A percentile compares a stretch with the other conserved stretches of the same genome.
Conservation (phyloP, 2,329 filamentous ascomycete species). For the Teratosphaeria nubilosa region DNA sequence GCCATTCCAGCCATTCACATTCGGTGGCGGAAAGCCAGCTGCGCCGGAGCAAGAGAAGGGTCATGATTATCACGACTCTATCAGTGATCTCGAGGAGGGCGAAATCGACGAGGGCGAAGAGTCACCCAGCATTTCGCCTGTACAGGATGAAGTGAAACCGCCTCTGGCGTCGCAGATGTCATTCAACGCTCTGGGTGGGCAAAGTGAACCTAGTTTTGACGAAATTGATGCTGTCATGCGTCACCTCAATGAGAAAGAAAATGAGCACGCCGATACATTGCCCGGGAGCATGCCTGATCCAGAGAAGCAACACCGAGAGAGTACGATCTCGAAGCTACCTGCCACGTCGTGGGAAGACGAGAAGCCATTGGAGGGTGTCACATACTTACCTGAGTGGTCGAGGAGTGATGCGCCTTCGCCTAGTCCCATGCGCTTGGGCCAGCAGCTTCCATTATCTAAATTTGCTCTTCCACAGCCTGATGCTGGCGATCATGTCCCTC, state of each 20-base stretch:
- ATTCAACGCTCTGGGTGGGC: neutral
- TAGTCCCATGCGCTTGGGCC: constrained; percentile 39
- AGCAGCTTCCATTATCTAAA: constrained; percentile 16
- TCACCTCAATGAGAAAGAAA: constrained; percentile 64
- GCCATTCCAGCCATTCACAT: constrained; percentile 47
- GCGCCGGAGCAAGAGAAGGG: neutral
- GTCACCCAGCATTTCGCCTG: constrained; percentile 7
- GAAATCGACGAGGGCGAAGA: constrained; percentile 20
- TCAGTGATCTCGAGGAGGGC: constrained; percentile 25
- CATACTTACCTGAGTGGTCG: constrained; percentile 24
- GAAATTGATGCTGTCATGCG: constrained; percentile 92
- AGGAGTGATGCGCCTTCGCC: constrained; percentile 66
- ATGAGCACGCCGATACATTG: constrained; percentile 33
- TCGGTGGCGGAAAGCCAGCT: neutral
- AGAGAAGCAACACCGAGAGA: neutral
- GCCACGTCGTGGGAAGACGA: constrained; percentile 3
- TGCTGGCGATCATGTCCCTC: constrained; percentile 36
- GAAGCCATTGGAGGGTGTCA: constrained; percentile 19
- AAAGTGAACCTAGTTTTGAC: constrained; percentile 49
- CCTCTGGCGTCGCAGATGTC: neutral
- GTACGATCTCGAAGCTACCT: neutral
- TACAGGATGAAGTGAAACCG: constrained; percentile 1
- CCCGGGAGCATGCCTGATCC: neutral
- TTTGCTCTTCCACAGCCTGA: constrained; percentile 21
- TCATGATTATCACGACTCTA: constrained; percentile 14